These are phyloP conservation scores for Globisporangium sylvaticum DNA, from an alignment of 352 stramenopile genomes.

Conservation along the genomic window DNA sequence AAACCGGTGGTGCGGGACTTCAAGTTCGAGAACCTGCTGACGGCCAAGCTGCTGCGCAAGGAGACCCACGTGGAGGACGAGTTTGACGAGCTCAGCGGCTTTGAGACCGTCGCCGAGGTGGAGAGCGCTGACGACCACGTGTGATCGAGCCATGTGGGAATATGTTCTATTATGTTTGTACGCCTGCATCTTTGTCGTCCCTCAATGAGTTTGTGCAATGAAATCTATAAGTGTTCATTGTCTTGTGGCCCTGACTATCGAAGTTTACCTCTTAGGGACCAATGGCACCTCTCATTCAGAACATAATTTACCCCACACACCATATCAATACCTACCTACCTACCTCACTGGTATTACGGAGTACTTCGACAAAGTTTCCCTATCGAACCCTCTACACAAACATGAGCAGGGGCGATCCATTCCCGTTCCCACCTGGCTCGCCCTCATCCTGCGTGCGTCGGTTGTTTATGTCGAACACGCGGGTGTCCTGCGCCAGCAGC, in stretches of 20 bases:
- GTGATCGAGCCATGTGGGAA: too few species aligned
- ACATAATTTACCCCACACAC: too few species aligned
- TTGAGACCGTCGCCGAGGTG: slow-evolving; percentile 10
- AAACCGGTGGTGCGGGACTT: neutral
- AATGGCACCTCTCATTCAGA: too few species aligned
- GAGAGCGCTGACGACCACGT: slow-evolving; percentile 1
- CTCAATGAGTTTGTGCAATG: too few species aligned
- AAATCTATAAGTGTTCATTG: neutral
- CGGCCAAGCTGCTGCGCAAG: slow-evolving; percentile 12
- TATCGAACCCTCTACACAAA: neutral
- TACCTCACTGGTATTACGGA: too few species aligned
- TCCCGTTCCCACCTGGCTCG: neutral
- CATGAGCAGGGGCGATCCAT: neutral
- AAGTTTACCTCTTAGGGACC: neutral
- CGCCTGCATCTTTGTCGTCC: too few species aligned
- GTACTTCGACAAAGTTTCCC: too few species aligned
- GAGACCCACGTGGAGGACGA: slow-evolving; percentile 4
- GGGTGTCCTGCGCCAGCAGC: neutral
- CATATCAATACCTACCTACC: too few species aligned
- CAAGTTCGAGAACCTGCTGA: slow-evolving; percentile 17
- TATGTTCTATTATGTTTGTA: too few species aligned
- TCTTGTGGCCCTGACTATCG: too few species aligned
- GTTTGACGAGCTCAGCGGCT: slow-evolving; percentile 12
- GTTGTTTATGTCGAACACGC: neutral
- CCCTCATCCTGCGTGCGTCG: neutral